Conservation (phyloP, 2,329 filamentous ascomycete genomes). For the Diaporthe velutina region DNA sequence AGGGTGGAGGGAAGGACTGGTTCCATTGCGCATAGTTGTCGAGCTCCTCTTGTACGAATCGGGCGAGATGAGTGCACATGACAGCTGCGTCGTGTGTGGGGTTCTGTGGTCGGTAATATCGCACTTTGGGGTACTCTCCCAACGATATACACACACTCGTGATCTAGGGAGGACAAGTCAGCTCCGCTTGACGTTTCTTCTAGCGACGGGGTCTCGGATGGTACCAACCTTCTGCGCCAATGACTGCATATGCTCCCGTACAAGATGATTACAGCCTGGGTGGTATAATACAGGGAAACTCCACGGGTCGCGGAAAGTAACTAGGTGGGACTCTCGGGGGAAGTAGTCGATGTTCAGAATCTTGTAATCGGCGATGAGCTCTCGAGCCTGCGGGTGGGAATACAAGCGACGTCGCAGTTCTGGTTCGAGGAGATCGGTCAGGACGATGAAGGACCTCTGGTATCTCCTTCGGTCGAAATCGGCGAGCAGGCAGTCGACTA, state of each 20-base stretch:
- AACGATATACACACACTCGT: conserved; percentile 89
- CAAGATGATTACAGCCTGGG: conserved; percentile 86
- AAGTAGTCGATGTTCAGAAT: conserved; percentile 90
- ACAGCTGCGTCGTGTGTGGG: conserved; percentile 89
- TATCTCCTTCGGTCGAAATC: conserved; percentile 91
- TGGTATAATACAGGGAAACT: conserved; percentile 96
- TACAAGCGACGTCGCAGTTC: conserved; percentile 81
- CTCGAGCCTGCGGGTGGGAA: conserved; percentile 74
- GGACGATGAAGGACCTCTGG: conserved; percentile 82
- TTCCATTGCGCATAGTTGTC: conserved; percentile 91
- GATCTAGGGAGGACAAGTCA: conserved; percentile 65
- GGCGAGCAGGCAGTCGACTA: conserved; percentile 93
- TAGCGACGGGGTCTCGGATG: conserved; percentile 27
- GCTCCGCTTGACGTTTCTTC: conserved; percentile 1
- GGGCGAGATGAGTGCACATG: conserved; percentile 87
- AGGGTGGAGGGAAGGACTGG: conserved; percentile 85
- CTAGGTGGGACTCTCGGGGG: conserved; percentile 89
- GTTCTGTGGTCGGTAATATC: conserved; percentile 85
- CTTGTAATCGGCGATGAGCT: conserved; percentile 83
- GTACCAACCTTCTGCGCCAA: conserved; percentile 84
- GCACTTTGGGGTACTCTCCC: conserved; percentile 93
- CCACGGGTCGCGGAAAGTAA: conserved; percentile 94
- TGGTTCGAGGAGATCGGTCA: conserved; percentile 82
- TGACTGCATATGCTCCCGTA: conserved; percentile 84
- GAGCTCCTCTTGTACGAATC: conserved; percentile 91